A percentile compares a stretch with the other conserved stretches of the same genome.
Conservation (phyloP, 2,329 filamentous ascomycete species). For the Claviceps citrina region DNA sequence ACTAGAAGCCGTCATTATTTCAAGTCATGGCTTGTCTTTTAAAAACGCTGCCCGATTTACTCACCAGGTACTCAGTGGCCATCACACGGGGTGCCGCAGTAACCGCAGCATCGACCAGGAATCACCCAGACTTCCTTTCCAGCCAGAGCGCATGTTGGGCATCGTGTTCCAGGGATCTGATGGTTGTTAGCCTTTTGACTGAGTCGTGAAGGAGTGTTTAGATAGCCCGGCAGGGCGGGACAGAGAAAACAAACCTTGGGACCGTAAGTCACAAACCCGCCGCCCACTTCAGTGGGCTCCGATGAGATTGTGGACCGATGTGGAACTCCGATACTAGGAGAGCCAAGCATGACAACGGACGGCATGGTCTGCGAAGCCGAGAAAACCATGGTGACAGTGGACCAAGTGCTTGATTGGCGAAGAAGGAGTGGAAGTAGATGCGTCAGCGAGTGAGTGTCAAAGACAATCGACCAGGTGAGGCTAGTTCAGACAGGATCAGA, state of each 20-base stretch:
- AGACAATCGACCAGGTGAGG: neutral
- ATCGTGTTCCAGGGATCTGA: slow-evolving; percentile 34
- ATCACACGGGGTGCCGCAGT: slow-evolving; percentile 32
- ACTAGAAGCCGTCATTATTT: neutral
- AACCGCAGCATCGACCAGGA: slow-evolving; percentile 34
- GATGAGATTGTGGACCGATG: neutral
- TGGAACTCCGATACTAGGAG: neutral
- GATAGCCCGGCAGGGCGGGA: too few species aligned
- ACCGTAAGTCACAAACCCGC: slow-evolving; percentile 5
- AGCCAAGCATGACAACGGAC: neutral
- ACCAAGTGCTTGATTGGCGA: neutral
- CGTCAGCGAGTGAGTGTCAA: neutral
- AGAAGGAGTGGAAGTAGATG: too few species aligned
- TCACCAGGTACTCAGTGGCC: slow-evolving; percentile 2
- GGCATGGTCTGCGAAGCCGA: neutral
- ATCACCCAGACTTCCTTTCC: slow-evolving; percentile 42
- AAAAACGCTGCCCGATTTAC: neutral
- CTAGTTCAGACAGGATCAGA: neutral
- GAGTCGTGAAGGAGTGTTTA: too few species aligned
- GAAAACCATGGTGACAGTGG: neutral
- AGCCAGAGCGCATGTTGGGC: slow-evolving; percentile 32
- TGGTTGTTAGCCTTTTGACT: neutral
- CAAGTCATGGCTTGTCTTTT: neutral
- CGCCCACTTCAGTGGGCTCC: neutral
- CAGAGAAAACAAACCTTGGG: slow-evolving; percentile 5